Base-by-base conservation (phyloP, 2,329 filamentous ascomycete species). In the Penicillium brevicompactum region DNA sequence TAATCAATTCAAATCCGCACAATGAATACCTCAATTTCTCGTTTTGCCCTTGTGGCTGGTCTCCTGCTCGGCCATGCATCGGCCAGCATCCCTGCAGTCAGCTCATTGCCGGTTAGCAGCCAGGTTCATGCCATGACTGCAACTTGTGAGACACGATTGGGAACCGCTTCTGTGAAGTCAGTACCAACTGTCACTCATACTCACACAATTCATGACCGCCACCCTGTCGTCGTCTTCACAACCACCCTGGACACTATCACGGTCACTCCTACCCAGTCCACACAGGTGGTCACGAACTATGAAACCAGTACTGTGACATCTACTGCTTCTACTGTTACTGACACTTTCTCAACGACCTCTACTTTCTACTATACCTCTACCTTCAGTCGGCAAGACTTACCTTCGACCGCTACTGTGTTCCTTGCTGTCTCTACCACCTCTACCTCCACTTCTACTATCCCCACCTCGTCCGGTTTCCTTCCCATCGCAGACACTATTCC, bases 311-410 rank as follows among this genome's bases (percentile, higher is more conserved):
- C 30, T 5, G 2, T 55, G 2, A 51, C 24, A n/a, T 55, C 47
- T 13, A 56, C 53, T 5, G 53, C 49, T 22, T 16, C 21, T 18
- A 22, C 44, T 2, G 40, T 44, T 22, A 56, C 53, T 24, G 53
- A 56, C 22, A 47, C 34, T 2, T 51, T 56, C 31, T 56, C 44
- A 40, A 52, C 49, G 14, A 56, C 53, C 7, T 56, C 49, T 11
- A 56, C 53, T 45, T 44, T 48, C n/a, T 52, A 44, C 44, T 31
- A 56, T 5, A 52, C 49, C 42, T 24, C 43, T 1, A 52, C 44
- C 22, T 22, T 32, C 18, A 52, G 43, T 30, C 37, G 38, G 2
- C 51, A 49, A 24, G 43, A 43, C 32, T 22, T 16, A 31, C 42
- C 30, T 21, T 22, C 48, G 21, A 56, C 49, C 11, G 21, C 24